phyloP scores from a whole-genome alignment of 805 yeast genomes.

The Metschnikowia vanudenii region DNA sequence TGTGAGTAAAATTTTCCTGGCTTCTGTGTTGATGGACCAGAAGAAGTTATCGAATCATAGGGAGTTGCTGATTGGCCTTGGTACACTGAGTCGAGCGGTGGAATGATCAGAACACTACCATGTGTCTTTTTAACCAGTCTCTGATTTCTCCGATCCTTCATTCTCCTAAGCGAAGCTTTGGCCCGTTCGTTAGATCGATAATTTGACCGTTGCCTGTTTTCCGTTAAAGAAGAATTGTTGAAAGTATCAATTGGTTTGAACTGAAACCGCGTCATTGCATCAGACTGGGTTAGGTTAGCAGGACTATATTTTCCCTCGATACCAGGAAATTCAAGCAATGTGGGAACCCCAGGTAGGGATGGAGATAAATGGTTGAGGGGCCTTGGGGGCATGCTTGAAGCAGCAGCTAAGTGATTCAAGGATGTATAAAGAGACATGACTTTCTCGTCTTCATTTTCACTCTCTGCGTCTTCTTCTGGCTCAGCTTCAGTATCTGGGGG shows the following conservation, averaged over 20 bases:
- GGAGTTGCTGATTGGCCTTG: not conserved
- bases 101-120: constrained; percentile 5
- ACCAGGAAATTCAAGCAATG: constrained; percentile 43
- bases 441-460: constrained; percentile 60
- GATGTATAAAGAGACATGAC: constrained; percentile 67
- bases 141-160: constrained; percentile 56
- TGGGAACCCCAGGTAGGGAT: constrained; percentile 34
- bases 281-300: constrained; percentile 18
- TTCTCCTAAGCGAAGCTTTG: constrained; percentile 61
- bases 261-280: constrained; percentile 18
- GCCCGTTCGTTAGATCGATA: constrained; percentile 57
- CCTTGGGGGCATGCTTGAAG: constrained; percentile 10
- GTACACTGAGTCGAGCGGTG: not conserved
- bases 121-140: constrained; percentile 32
- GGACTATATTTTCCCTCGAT: constrained; percentile 35
- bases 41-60: not conserved
- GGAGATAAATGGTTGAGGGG: constrained; percentile 12
- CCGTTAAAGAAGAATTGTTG: constrained; percentile 12
- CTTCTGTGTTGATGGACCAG: not conserved
- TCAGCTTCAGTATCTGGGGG: constrained; percentile 8
- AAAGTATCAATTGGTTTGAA: constrained; percentile 18
- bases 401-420: constrained; percentile 31
- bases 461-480: constrained; percentile 27
- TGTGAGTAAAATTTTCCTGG: not conserved
- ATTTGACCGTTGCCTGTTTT: constrained; percentile 18